phyloP scores from a whole-genome alignment of 2,329 filamentous ascomycete species.

The Metarhizium humberi region DNA sequence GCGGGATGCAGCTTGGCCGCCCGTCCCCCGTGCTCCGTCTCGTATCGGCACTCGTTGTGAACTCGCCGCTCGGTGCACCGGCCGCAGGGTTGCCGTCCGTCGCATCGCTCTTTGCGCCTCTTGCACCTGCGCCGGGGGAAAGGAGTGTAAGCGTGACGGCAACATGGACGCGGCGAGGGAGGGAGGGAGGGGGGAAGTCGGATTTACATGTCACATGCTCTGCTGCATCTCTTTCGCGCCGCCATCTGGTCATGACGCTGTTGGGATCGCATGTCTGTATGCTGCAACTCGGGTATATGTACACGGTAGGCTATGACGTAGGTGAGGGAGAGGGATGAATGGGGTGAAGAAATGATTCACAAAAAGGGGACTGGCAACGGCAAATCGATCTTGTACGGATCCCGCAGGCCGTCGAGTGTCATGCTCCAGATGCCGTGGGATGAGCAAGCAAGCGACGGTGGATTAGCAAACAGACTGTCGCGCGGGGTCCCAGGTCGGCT shows the following conservation, averaged over 20 bases:
- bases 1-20: not conserved
- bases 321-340: too few species aligned
- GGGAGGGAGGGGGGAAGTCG: not conserved
- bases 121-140: constrained; percentile 3
- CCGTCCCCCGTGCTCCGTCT: constrained; percentile 3
- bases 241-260: not conserved
- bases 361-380: too few species aligned
- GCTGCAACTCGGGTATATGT: too few species aligned
- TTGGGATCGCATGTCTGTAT: not conserved
- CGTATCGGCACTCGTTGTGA: constrained; percentile 5
- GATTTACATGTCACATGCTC: constrained; percentile 3
- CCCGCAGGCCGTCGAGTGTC: too few species aligned
- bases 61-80: constrained; percentile 7
- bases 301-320: too few species aligned
- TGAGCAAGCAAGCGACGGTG: too few species aligned
- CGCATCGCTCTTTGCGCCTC: constrained; percentile 9
- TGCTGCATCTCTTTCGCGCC: constrained; percentile 3
- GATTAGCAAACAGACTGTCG: too few species aligned
- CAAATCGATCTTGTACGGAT: too few species aligned
- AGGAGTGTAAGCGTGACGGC: not conserved
- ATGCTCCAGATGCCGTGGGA: too few species aligned
- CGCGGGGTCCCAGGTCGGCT: too few species aligned
- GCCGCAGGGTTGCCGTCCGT: constrained; percentile 7
- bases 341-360: too few species aligned
- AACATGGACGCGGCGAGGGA: too few species aligned